A percentile compares a stretch with the other conserved stretches of the same genome.
phyloP scores from a whole-genome alignment of 1,284 basidiomycete genomes.

The Leucoagaricus sp. region DNA sequence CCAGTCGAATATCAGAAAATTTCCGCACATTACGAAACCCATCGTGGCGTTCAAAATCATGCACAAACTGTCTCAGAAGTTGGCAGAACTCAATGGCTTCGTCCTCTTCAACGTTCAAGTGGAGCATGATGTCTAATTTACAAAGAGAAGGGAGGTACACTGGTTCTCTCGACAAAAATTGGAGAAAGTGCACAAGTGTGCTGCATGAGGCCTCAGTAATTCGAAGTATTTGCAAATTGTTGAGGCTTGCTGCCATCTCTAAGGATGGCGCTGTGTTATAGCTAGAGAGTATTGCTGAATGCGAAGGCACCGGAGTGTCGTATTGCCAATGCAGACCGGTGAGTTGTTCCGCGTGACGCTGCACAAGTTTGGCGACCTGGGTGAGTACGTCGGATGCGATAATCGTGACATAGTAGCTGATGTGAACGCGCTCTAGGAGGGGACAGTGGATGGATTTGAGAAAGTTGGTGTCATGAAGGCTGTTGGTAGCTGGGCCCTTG shows the following conservation, averaged over 20 bases:
- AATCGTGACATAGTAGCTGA: background rate
- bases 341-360: background rate
- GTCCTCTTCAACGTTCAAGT: too few species aligned
- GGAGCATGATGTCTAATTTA: too few species aligned
- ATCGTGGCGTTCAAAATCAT: too few species aligned
- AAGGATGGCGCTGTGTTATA: background rate
- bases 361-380: background rate
- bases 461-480: background rate
- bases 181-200: too few species aligned
- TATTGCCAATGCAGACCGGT: slow-evolving; percentile 8
- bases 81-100: too few species aligned
- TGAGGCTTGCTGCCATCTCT: background rate
- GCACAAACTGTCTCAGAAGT: too few species aligned
- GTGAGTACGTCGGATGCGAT: background rate
- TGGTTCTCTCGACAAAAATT: too few species aligned
- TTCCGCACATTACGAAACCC: too few species aligned
- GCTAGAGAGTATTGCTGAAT: background rate
- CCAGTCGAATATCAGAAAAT: background rate
- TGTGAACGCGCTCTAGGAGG: background rate
- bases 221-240: too few species aligned
- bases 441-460: background rate
- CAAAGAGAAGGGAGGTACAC: too few species aligned
- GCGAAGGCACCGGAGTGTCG: background rate
- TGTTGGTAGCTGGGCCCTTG: background rate
- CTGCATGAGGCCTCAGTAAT: too few species aligned